Base-by-base conservation (phyloP, 2,329 filamentous ascomycete genomes). In the Orbilia ellipsospora region DNA sequence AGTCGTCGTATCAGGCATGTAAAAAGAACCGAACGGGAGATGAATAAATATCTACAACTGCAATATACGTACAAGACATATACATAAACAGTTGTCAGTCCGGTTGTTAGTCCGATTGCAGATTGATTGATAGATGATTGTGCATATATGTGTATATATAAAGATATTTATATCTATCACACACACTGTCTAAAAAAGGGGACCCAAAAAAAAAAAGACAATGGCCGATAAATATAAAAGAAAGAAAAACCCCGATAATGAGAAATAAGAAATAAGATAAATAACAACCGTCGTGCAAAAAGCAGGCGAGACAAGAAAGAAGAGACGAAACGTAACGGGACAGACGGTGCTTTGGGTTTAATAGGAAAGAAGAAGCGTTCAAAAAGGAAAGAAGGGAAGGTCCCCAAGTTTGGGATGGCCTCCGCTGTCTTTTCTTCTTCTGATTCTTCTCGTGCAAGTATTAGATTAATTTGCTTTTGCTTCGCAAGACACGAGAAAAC, bases 341-440 rank as follows among this genome's bases (percentile, higher is more conserved):
- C 64, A 45, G 70, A 74, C 70, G 68, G 64, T 56, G 63, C 44
- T 63, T 68, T 67, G 61, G 69, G 70, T 74, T 74, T 74, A 74
- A 74, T 74, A 74, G 70, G 70, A 74, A 74, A 74, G 70, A 74
- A 74, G 70, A 74, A 68, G 70, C 70, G 70, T 74, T 74, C 70
- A 63, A 74, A 74, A 68, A 68, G 70, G 70, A 74, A 74, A 74
- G 70, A 74, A 74, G 63, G 70, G 70, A 74, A 74, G 70, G 70
- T 74, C 70, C 70, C 31, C 70, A 68, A 63, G 63, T 74, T 74
- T 74, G 70, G 69, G 63, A 74, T 68, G 70, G 56, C 50, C 54
- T 63, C 62, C 57, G 45, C 26, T 67, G 45, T 16, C 18, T 40
- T 57, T 66, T 56, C 57, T 59, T 74, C 68, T 74, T 63, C 57